Evolutionary conservation across 2,329 filamentous ascomycete genomes (phyloP), one percentile per base, ranked within the genome.

Genomic region (Gaeumannomyces sp.): DNA sequence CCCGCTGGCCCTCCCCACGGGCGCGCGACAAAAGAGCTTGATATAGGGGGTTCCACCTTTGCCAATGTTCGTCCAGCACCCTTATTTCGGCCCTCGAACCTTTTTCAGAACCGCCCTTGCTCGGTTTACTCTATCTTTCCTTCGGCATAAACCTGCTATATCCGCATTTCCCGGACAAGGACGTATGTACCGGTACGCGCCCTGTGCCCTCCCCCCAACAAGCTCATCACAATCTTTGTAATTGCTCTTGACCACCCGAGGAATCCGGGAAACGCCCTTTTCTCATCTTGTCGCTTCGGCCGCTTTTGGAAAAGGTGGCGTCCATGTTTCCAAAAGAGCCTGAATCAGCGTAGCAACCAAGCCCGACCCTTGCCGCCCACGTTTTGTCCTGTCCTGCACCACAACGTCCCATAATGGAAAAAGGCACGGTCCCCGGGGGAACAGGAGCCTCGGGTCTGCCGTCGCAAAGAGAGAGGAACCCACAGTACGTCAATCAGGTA

Each of bases 51-150:
- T 29, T n/a, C 59, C 28, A 60, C 28, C 59, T 11, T 60, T 35
- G 59, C 29, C 59, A 31, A 38, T 28, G 27, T 38, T 22, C 29
- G 22, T 33, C 28, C 29, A 60, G 29, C 58, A 29, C 25, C 27
- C 45, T 53, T 61, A 61, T 59, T 59, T 59, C 57, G 57, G 57
- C 57, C 57, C 3, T 29, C 57, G 57, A 59, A 13, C 57, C 57
- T 29, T 31, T 53, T 53, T 10, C 45, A 53, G 45, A 53, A 53
- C 14, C 45, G 35, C 45, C 45, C 22, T 50, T n/a, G 45, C 45
- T 53, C 11, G 38, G 4, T 22, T 22, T 50, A 19, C 8, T 50
- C 38, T 50, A 50, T 22, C 16, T 22, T 50, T 22, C 19, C 22
- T 50, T 19, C 6, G 16, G 16, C 19, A 19, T 50, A 6, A 19